Evolutionary conservation across 1,139 yeast genomes (phyloP).

Genomic region (Blastobotrys raffinosifermentans): DNA sequence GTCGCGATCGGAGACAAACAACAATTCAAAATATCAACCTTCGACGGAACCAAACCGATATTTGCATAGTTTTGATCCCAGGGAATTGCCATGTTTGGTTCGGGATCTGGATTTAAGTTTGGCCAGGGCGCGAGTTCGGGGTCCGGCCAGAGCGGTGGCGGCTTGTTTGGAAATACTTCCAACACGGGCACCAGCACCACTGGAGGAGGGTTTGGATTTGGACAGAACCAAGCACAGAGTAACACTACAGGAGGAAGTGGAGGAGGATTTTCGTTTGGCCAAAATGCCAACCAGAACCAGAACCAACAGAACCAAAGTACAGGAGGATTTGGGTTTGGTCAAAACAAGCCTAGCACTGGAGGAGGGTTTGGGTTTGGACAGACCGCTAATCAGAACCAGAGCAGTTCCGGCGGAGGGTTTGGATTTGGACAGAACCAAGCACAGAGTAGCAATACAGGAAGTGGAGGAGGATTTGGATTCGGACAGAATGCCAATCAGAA

Average conservation of each 20-base stretch:
- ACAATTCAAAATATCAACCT: no score
- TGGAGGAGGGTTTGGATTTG: neutral
- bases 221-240: conserved; percentile 14
- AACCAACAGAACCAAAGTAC: conserved; percentile 3
- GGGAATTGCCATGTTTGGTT: no score
- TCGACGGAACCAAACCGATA: no score
- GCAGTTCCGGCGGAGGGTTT: neutral
- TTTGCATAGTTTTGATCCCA: no score
- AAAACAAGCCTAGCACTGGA: conserved; percentile 5
- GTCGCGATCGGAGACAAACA: no score
- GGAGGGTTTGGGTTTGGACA: conserved; percentile 9
- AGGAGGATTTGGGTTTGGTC: conserved; percentile 9
- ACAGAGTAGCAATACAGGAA: neutral
- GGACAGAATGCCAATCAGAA: no score
- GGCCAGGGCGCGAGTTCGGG: neutral
- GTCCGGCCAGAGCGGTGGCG: conserved; percentile 9
- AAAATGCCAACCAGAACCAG: no score
- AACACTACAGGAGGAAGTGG: conserved; percentile 3
- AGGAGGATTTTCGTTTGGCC: conserved; percentile 7
- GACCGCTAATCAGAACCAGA: neutral
- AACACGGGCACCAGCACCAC: conserved; percentile 4
- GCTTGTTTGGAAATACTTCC: conserved; percentile 12
- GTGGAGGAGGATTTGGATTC: conserved; percentile 7
- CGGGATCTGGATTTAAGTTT: no score
- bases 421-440: conserved; percentile 14